Base-by-base conservation (phyloP, 2,329 filamentous ascomycete genomes). In the Stachybotrys chlorohalonatus region DNA sequence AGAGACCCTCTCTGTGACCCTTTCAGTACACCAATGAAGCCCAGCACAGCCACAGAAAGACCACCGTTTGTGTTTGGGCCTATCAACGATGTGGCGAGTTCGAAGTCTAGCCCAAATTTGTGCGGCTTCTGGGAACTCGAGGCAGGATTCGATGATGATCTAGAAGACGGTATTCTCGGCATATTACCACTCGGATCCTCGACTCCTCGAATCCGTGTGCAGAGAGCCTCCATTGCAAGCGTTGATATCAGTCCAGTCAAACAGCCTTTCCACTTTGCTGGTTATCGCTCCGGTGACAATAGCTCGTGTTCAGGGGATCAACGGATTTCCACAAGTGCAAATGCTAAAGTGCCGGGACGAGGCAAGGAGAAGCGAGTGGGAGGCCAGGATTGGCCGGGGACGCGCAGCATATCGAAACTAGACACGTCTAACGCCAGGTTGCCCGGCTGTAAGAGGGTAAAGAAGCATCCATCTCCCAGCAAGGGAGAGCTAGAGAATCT, bases 401-500 rank as follows among this genome's bases (percentile, higher is more conserved):
- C 36, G 24, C 24, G 24, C 24, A 24, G 24, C 24, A 24, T 24
- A 42, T n/a, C 15, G 5, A 31, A 51, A 31, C 31, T 3, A 36
- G 24, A 8, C 24, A 49, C 24, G 24, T 11, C 30, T 6, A 32
- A 11, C 24, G 11, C 8, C 24, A 11, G 49, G 8, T 11, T 52
- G 32, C 17, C 59, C 11, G 52, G 47, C 17, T 42, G 52, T 47
- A 60, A 62, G 49, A 57, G 58, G 47, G 61, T 64, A 15, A 76
- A 76, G 64, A 76, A 76, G 54, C 73, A 76, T 46, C 74, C 74
- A 6, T 76, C 74, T 2, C 74, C 74, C 2, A 74, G 69, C 62
- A 75, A 75, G 55, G 63, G 66, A 32, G 68, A 67, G 9, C 61
- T 76, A 24, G 67, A 74, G 51, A 61, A 68, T n/a, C 61, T 75